Evolutionary conservation across 2,329 filamentous ascomycete species (phyloP).

Genomic region (Ophiostoma perfectum): DNA sequence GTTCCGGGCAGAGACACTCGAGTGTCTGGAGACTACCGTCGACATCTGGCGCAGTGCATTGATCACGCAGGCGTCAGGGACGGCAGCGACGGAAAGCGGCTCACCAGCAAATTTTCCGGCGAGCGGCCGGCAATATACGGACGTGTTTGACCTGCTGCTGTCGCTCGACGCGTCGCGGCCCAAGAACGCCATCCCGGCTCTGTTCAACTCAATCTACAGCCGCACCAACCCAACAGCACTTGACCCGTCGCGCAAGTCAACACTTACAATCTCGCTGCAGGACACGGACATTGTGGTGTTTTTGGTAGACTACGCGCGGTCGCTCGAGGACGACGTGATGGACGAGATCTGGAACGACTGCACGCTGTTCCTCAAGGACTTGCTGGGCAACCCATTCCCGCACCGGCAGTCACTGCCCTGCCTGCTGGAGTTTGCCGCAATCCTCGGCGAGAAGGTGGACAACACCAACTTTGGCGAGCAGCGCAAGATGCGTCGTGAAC

Average conservation of each 20-base stretch:
- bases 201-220: constrained; percentile 95
- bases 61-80: constrained; percentile 31
- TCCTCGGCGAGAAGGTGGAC: constrained; percentile 90
- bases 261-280: constrained; percentile 75
- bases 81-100: constrained; percentile 36
- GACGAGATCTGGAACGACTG: constrained; percentile 98
- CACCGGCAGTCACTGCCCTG: constrained; percentile 85
- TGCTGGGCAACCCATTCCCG: constrained; percentile 88
- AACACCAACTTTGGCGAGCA: constrained; percentile 98
- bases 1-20: constrained; percentile 84
- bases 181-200: constrained; percentile 83
- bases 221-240: constrained; percentile 79
- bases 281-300: constrained; percentile 84
- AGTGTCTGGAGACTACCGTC: constrained; percentile 87
- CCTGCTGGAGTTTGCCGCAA: constrained; percentile 80
- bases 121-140: constrained; percentile 28
- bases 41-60: constrained; percentile 67
- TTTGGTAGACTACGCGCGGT: constrained; percentile 80
- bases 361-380: constrained; percentile 80
- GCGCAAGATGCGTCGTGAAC: constrained; percentile 80
- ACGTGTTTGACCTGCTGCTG: constrained; percentile 80
- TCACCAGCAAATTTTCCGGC: neutral
- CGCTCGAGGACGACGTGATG: constrained; percentile 92
- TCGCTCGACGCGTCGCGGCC: constrained; percentile 87
- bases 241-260: constrained; percentile 76